These are phyloP conservation scores for Fusarium floridanum DNA, from an alignment of 2,329 filamentous ascomycete species.

Conservation along the genomic window DNA sequence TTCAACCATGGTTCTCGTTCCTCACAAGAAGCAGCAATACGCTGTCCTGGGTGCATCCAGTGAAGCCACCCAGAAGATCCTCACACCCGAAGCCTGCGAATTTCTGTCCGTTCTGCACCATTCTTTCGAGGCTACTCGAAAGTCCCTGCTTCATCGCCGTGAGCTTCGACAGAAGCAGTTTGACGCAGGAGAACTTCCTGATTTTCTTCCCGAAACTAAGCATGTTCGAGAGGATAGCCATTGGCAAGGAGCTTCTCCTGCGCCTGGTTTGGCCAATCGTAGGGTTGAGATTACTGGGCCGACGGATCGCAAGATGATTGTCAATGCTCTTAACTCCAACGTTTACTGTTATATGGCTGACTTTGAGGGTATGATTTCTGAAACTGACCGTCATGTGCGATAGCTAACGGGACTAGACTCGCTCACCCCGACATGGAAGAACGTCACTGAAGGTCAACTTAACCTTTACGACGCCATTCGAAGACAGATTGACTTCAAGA, in stretches of 20 bases:
- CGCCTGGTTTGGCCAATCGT: constrained; percentile 91
- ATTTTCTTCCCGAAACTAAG: constrained; percentile 96
- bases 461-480: constrained; percentile 98
- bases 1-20: not conserved
- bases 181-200: constrained; percentile 87
- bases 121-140: constrained; percentile 91
- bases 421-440: constrained; percentile 96
- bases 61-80: constrained; percentile 71
- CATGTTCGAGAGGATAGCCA: constrained; percentile 91
- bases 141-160: constrained; percentile 88
- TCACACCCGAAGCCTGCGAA: constrained; percentile 88
- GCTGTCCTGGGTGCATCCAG: not conserved
- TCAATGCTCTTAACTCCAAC: constrained; percentile 94
- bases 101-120: constrained; percentile 96
- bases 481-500: constrained; percentile 94
- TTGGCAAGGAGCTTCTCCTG: constrained; percentile 96
- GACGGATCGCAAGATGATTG: constrained; percentile 98
- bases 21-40: not conserved
- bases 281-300: constrained; percentile 97
- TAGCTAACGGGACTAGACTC: constrained; percentile 73
- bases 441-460: constrained; percentile 98
- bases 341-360: constrained; percentile 99
- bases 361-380: constrained; percentile 81
- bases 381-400: not conserved
- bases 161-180: constrained; percentile 90